Percentiles rank a stretch among this genome's conserved stretches.
phyloP scores from a whole-genome alignment of 306 rosid genomes.

The Albizia julibrissin region DNA sequence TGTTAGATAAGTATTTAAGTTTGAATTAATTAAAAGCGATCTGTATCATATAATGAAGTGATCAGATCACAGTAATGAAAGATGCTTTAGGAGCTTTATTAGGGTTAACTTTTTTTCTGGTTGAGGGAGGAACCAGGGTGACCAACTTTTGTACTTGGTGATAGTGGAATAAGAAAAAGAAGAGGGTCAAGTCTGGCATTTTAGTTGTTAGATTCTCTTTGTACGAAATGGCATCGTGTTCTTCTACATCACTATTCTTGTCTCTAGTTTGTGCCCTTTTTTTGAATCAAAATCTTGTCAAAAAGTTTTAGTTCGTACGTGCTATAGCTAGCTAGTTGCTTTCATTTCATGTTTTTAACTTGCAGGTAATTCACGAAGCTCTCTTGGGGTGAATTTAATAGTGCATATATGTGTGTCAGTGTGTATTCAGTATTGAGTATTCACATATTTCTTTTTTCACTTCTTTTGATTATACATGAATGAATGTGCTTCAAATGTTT shows the following conservation, averaged over 20 bases:
- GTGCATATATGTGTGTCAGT: neutral
- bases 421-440: too few species aligned
- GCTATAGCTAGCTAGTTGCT: neutral
- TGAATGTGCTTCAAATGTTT: neutral
- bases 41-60: too few species aligned
- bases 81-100: neutral
- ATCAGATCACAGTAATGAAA: too few species aligned
- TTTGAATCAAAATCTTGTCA: conserved; percentile 15
- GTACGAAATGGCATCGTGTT: neutral
- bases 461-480: too few species aligned
- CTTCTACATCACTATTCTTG: neutral
- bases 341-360: neutral
- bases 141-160: conserved; percentile 2
- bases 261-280: neutral
- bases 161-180: conserved; percentile 2
- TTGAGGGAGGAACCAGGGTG: conserved; percentile 9
- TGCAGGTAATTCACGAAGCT: neutral
- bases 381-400: neutral
- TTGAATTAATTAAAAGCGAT: too few species aligned
- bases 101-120: neutral
- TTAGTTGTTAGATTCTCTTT: conserved; percentile 33
- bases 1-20: too few species aligned
- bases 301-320: neutral
- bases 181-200: neutral
- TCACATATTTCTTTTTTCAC: neutral